Percentiles rank a stretch among this genome's conserved stretches.
Evolutionary conservation across 495 filamentous ascomycete genomes (phyloP).

Genomic region (Hypoxylon trugodes): DNA sequence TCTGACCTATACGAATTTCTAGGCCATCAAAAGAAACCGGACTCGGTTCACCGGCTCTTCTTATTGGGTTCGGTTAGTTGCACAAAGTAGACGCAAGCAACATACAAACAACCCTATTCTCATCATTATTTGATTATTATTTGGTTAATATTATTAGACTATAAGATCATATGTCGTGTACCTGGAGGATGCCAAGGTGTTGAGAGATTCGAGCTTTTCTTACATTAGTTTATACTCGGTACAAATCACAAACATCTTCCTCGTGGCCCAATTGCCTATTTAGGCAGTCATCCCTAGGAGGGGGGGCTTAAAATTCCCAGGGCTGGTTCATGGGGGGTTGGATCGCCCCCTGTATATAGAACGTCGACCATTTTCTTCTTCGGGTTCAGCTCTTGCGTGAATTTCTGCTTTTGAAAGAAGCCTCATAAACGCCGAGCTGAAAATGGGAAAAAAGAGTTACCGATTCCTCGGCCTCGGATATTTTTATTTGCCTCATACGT

Average conservation of each 20-base stretch:
- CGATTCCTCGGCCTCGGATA: conserved; percentile 26
- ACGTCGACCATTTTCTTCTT: background rate
- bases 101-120: conserved; percentile 19
- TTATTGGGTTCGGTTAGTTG: conserved; percentile 29
- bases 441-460: conserved; percentile 16
- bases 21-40: background rate
- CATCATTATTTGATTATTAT: conserved; percentile 1
- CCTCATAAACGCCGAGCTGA: conserved; percentile 36
- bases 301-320: conserved; percentile 2
- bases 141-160: too few relatives aligned
- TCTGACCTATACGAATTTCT: conserved; percentile 4
- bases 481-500: conserved; percentile 28
- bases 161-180: too few relatives aligned
- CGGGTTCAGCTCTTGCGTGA: conserved; percentile 30
- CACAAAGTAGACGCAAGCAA: conserved; percentile 20
- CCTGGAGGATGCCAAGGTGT: background rate
- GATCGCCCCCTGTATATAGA: conserved; percentile 9
- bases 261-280: conserved; percentile 14
- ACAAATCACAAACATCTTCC: conserved; percentile 23
- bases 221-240: background rate
- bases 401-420: conserved; percentile 16
- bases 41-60: conserved; percentile 23
- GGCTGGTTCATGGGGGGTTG: conserved; percentile 13
- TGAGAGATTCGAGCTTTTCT: background rate
- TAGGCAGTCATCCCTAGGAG: conserved; percentile 24